Percentiles rank a stretch among this genome's conserved stretches.
phyloP scores from a whole-genome alignment of 257 asterid species.

The Lavandula angustifolia region DNA sequence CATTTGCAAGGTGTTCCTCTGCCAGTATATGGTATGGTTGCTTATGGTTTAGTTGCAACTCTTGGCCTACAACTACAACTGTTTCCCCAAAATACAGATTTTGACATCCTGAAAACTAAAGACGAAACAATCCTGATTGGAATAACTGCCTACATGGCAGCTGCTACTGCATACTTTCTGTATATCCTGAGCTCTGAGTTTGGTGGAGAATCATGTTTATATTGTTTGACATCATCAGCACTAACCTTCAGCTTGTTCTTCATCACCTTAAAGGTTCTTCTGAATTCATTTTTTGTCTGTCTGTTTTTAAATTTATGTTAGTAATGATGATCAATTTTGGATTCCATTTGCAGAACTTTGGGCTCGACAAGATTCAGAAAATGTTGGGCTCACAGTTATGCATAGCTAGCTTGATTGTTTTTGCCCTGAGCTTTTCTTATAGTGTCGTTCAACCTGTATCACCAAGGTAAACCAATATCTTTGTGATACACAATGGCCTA shows the following conservation, averaged over 20 bases:
- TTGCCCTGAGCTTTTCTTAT: constrained; percentile 55
- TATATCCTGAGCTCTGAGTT: constrained; percentile 59
- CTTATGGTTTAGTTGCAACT: constrained; percentile 64
- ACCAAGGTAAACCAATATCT: constrained; percentile 47
- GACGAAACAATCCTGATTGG: constrained; percentile 49
- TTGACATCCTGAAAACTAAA: constrained; percentile 41
- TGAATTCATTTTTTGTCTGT: background rate
- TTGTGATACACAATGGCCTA: constrained; percentile 13
- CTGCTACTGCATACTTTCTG: constrained; percentile 67
- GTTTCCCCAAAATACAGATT: constrained; percentile 40
- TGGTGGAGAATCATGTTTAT: constrained; percentile 60
- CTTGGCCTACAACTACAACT: constrained; percentile 51
- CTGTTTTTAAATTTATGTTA: constrained; percentile 16
- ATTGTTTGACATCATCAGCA: constrained; percentile 62
- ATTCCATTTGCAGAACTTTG: constrained; percentile 53
- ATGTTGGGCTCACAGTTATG: constrained; percentile 60
- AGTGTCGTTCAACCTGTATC: constrained; percentile 48
- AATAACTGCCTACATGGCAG: constrained; percentile 68
- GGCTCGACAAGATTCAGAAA: constrained; percentile 48
- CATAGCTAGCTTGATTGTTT: constrained; percentile 53
- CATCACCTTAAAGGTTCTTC: constrained; percentile 59
- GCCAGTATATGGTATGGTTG: constrained; percentile 66
- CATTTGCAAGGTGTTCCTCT: constrained; percentile 64
- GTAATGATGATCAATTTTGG: constrained; percentile 18
- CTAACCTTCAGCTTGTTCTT: constrained; percentile 64